Base-by-base conservation (phyloP, 495 filamentous ascomycete species). In the Aspergillus cristatus region DNA sequence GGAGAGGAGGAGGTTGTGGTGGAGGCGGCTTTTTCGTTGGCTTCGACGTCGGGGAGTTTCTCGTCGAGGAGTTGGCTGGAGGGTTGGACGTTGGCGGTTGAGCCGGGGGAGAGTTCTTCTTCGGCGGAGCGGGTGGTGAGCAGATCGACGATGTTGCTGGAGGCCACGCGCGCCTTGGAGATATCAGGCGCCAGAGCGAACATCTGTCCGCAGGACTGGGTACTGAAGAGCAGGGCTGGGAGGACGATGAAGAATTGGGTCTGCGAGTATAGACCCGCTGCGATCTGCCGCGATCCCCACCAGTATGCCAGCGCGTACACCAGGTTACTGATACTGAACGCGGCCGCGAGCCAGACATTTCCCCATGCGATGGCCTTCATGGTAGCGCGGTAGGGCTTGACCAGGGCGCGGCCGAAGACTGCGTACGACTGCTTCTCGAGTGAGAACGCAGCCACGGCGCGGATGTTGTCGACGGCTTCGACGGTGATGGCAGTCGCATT, bases 201-300 rank as follows among this genome's bases (percentile, higher is more conserved):
- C 62, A 82, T 74, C 47, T 82, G 78, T 0, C 76, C 74, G 40
- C 73, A 78, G 2, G 71, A 70, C 49, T 81, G 79, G 0, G 77
- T 77, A 24, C 70, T 75, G 45, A 74, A 72, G 14, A 74, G 53
- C 0, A 75, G 49, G 4, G 78, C 74, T 0, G 75, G 66, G 10
- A 81, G 53, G 2, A 82, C 74, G 40, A 80, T 81, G 53, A 82
- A 82, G 56, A 84, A 82, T 38, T 82, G 67, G 3, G 70, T 63
- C 17, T 67, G 68, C 0, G 68, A 65, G 40, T 81, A 81, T 14
- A 65, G 42, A 1, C 77, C 76, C 28, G 62, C 52, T 12, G 69
- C 58, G 14, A 83, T 70, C 40, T 75, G 69, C 24, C 58, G 63
- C 1, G 73, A 66, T 3, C 78, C 78, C 69, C 79, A 84, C 72